phyloP scores from a whole-genome alignment of 2,329 filamentous ascomycete species.

The Grosmannia serpens region DNA sequence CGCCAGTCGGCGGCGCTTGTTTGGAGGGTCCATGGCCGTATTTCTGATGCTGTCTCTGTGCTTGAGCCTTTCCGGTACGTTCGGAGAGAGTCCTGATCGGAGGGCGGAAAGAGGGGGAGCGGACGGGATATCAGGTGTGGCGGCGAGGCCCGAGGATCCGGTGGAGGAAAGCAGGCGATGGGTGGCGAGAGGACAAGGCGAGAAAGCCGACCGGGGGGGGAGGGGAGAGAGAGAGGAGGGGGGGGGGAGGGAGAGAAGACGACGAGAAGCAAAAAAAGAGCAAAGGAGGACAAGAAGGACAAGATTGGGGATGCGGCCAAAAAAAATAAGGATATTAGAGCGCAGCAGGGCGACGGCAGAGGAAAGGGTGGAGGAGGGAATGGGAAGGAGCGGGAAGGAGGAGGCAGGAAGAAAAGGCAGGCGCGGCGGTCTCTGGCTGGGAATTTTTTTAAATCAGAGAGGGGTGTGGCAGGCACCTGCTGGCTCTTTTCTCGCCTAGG shows the following conservation, averaged over 20 bases:
- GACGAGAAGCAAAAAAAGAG: neutral
- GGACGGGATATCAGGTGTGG: neutral
- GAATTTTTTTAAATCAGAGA: neutral
- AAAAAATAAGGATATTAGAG: neutral
- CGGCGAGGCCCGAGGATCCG: neutral
- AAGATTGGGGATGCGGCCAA: neutral
- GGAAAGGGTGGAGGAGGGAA: neutral
- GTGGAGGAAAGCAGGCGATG: constrained; percentile 12
- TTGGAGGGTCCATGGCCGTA: constrained; percentile 16
- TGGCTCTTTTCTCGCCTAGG: neutral
- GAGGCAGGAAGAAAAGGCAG: neutral
- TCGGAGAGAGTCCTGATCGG: neutral
- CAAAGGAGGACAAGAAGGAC: neutral
- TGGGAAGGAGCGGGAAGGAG: neutral
- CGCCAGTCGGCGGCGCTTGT: constrained; percentile 18
- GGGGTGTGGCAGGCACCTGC: neutral
- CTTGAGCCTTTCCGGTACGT: neutral
- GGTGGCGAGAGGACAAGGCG: neutral
- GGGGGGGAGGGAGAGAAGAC: neutral
- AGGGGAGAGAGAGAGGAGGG: too few species aligned
- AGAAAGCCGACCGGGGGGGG: neutral
- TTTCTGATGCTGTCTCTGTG: neutral
- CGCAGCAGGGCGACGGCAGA: neutral
- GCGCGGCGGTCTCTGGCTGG: neutral
- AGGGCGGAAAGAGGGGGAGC: neutral